Conservation (phyloP, 1,139 yeast species). For the Taphrina flavorubra region DNA sequence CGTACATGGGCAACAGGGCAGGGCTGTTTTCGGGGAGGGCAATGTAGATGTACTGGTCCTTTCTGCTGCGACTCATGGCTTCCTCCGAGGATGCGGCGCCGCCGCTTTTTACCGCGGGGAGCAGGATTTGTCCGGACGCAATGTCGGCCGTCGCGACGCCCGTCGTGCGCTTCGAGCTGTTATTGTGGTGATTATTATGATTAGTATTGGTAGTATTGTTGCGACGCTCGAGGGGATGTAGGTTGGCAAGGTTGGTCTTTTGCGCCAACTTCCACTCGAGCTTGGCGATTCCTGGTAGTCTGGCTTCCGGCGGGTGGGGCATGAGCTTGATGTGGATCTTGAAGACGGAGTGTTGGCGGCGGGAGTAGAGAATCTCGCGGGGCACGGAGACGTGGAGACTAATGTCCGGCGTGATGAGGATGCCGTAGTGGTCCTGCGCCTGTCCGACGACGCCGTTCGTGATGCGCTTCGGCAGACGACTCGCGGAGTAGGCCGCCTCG, state of each 20-base stretch:
- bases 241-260: slow-evolving; percentile 13
- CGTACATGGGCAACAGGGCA: slow-evolving; percentile 35
- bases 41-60: slow-evolving; percentile 40
- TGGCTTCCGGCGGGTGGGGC: slow-evolving; percentile 41
- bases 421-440: slow-evolving; percentile 62
- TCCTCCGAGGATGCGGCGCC: slow-evolving; percentile 26
- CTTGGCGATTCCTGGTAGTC: slow-evolving; percentile 30
- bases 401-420: slow-evolving; percentile 85
- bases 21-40: slow-evolving; percentile 37
- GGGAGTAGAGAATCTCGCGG: slow-evolving; percentile 31
- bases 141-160: slow-evolving; percentile 26
- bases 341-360: slow-evolving; percentile 27
- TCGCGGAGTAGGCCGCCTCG: slow-evolving; percentile 33
- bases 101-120: slow-evolving; percentile 13
- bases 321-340: slow-evolving; percentile 37
- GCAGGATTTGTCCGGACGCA: slow-evolving; percentile 28
- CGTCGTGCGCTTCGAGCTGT: not conserved
- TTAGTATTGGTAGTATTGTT: too few relatives aligned
- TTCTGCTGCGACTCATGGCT: slow-evolving; percentile 34
- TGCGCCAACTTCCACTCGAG: slow-evolving; percentile 37
- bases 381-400: slow-evolving; percentile 40
- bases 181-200: not conserved
- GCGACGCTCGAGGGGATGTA: too few relatives aligned
- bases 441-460: slow-evolving; percentile 34
- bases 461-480: slow-evolving; percentile 33